Percentiles rank a stretch among this genome's conserved stretches.
Conservation (phyloP, 2,329 filamentous ascomycete genomes). For the Colletotrichum neosansevieriae region DNA sequence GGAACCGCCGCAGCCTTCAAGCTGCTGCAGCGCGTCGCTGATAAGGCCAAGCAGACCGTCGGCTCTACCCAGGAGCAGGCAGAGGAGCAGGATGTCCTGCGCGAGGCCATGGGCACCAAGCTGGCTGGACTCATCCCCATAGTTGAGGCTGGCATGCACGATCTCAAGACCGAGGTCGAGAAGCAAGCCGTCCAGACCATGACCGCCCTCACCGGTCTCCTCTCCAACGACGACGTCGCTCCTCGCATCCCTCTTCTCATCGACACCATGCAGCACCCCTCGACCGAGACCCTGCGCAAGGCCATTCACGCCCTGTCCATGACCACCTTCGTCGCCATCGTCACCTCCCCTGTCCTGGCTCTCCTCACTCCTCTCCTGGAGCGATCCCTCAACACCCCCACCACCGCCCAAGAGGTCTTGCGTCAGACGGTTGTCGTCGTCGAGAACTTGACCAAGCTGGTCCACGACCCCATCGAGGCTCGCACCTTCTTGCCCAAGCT, state of each 20-base stretch:
- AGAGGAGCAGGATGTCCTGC: slow-evolving; percentile 86
- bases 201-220: slow-evolving; percentile 87
- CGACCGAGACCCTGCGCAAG: slow-evolving; percentile 88
- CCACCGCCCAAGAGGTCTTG: slow-evolving; percentile 91
- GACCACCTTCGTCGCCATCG: slow-evolving; percentile 97
- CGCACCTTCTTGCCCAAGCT: slow-evolving; percentile 95
- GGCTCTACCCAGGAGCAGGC: slow-evolving; percentile 86
- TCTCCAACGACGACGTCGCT: slow-evolving; percentile 97
- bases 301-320: slow-evolving; percentile 96
- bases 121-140: slow-evolving; percentile 90
- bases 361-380: slow-evolving; percentile 95
- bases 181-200: slow-evolving; percentile 95
- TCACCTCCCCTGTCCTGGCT: slow-evolving; percentile 94
- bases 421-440: slow-evolving; percentile 96
- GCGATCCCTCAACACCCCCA: slow-evolving; percentile 90
- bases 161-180: slow-evolving; percentile 88
- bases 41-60: slow-evolving; percentile 89
- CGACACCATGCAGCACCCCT: slow-evolving; percentile 95
- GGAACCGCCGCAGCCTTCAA: slow-evolving; percentile 89
- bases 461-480: slow-evolving; percentile 94
- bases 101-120: slow-evolving; percentile 90
- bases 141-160: slow-evolving; percentile 94
- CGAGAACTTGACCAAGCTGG: slow-evolving; percentile 97
- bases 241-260: slow-evolving; percentile 92
- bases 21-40: slow-evolving; percentile 91